Base-by-base conservation (phyloP, 306 rosid species). In the Morella rubra region DNA sequence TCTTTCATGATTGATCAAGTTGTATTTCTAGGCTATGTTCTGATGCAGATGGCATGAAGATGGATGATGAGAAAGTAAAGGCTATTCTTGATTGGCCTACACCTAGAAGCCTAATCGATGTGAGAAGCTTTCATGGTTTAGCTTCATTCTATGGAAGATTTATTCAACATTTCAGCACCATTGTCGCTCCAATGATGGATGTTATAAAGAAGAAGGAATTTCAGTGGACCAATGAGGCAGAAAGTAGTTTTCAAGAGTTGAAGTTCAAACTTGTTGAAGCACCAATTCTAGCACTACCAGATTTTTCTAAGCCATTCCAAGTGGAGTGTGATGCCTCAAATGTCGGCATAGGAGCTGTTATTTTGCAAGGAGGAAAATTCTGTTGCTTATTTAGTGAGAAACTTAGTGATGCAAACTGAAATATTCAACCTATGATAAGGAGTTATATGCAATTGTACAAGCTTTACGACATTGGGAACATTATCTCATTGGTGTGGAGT, bases 101-200 rank as follows among this genome's bases (percentile, higher is more conserved):
- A 0, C 75, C 9, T 1, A 67, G 0, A 5, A 19, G 52, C 2
- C 16, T 5, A 22, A 18, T 0, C 1, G 42, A 74, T 4, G 47
- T 74, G 5, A 10, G 62, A 5, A 80, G 74, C 27, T 79, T 79
- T 18, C 50, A 79, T 79, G 77, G 73, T 8, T 45, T 79, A 22
- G 79, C 73, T 0, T 73, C 47, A 13, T 80, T 74, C 12, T 68
- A 68, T 41, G n/a, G 49, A 10, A 47, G 58, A 1, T 73, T 80
- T 12, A 75, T 74, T 4, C 32, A 5, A 8, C 42, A 70, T 5
- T 50, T 80, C 10, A 75, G 50, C 37, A 22, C 2, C 10, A 70
- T 69, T 8, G 3, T 76, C 44, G 69, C 68, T 3, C 56, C 18
- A 24, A 44, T 81, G 45, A 71, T 53, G 2, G 67, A 70, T 19